A percentile compares a stretch with the other conserved stretches of the same genome.
phyloP scores from a whole-genome alignment of 192 early-diverging fungal species.

The Powellomyces hirtus region DNA sequence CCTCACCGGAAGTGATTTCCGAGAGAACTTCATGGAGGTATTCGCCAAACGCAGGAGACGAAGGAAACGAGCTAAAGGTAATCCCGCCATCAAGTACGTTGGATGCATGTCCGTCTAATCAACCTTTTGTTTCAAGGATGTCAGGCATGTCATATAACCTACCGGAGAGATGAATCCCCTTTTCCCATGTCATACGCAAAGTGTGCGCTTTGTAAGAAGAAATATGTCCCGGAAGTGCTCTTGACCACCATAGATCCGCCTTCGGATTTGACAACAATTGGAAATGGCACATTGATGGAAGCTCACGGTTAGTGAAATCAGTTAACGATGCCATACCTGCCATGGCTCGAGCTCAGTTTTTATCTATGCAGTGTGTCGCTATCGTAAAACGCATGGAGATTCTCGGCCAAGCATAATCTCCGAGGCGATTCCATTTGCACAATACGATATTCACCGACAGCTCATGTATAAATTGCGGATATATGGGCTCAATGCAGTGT shows the following conservation, averaged over 20 bases:
- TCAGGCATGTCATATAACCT: slow-evolving; percentile 67
- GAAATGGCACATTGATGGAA: slow-evolving; percentile 67
- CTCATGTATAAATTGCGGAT: slow-evolving; percentile 76
- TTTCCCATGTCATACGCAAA: slow-evolving; percentile 69
- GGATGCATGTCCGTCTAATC: background rate
- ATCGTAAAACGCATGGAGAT: slow-evolving; percentile 52
- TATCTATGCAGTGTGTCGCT: slow-evolving; percentile 41
- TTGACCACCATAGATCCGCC: slow-evolving; percentile 74
- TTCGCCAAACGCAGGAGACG: slow-evolving; percentile 15
- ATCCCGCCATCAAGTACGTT: no score
- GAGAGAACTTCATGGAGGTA: slow-evolving; percentile 19
- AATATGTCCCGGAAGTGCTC: slow-evolving; percentile 73
- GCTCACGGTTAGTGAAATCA: slow-evolving; percentile 55
- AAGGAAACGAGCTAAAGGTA: slow-evolving; percentile 9
- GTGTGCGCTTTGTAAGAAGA: slow-evolving; percentile 68
- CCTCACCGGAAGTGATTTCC: slow-evolving; percentile 18
- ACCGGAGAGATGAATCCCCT: slow-evolving; percentile 58
- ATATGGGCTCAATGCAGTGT: slow-evolving; percentile 74
- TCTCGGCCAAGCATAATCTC: slow-evolving; percentile 64
- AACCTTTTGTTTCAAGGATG: slow-evolving; percentile 44
- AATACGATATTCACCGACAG: slow-evolving; percentile 82
- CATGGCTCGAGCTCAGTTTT: background rate
- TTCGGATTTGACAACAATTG: slow-evolving; percentile 64
- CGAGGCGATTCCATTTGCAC: slow-evolving; percentile 77
- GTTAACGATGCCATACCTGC: background rate